Evolutionary conservation across 371 early-diverging fungal species (phyloP), one percentile per base, ranked within the genome.

Genomic region (Mucor irregularis): DNA sequence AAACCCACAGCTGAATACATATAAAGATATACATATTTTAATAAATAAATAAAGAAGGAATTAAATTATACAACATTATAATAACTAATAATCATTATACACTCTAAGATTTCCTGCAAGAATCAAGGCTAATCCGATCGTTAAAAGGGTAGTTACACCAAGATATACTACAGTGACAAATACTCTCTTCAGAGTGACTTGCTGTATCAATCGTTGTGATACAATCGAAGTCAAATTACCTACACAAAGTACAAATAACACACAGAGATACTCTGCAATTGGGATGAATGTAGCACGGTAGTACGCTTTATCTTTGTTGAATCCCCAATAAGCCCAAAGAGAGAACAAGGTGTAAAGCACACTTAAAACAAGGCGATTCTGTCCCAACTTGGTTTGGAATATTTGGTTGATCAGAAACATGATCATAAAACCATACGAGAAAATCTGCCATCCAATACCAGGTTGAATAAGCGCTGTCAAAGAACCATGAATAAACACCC

Each of bases 401-500:
- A 76, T 50, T 45, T 76, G 76, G 25, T 72, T 70, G 5, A 70
- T 17, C 9, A 76, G 24, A 37, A 76, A 76, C 25, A 76, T 51
- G 3, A 61, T 35, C 25, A 60, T 56, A 22, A 76, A 76, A 2
- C 76, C 76, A 42, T 66, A 76, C 1, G 68, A 62, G 25, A 76
- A 76, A 13, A 76, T 68, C 42, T 72, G 73, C 76, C 76, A 76
- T 25, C 61, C 68, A 33, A 47, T 56, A 6, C 76, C 76, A n/a
- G 69, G 73, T 49, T 76, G 76, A 52, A 55, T 62, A 0, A 76
- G n/a, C 9, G 76, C 76, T 8, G 76, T 76, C 2, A 72, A 17
- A 9, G 68, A 61, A 0, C 76, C 76, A 50, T 76, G 73, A 11
- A 76, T 48, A 61, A 72, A 72, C 0, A 76, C 76, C 64, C 68